Evolutionary conservation across 306 rosid genomes (phyloP), one percentile per base, ranked within the genome.

Genomic region (Phaseolus lunatus): DNA sequence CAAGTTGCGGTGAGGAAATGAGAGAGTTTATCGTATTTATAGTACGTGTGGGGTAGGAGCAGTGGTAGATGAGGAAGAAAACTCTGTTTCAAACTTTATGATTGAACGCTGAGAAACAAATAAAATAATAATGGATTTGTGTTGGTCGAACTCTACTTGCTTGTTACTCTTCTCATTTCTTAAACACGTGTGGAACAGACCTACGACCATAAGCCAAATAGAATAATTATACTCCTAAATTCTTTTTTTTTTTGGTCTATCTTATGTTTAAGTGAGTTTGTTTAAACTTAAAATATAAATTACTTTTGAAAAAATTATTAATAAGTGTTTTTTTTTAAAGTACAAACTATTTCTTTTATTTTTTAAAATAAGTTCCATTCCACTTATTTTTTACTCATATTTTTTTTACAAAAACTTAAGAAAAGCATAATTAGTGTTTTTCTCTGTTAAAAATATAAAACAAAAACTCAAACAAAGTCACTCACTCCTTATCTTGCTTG

Each of bases 61-160:
- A 75, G 24, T 1, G n/a, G 33, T 27, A 22, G 19, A n/a, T 1
- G 22, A 69, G 39, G 61, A 44, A 53, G 83, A 68, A 27, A 80
- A 84, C 76, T 82, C 52, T 13, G 26, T 48, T 71, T 80, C 74
- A n/a, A 82, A 56, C 47, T 81, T 82, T 83, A 45, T 81, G 61
- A 71, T 24, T 3, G 39, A n/a, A 14, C 9, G 67, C 29, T 5
- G 65, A 6, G 33, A 4, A 29, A 50, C 27, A 3, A 31, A 37
- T 14, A 53, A 26, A 19, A 26, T 24, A 27, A 33, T 16, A 31
- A 35, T 48, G 44, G 53, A 23, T 13, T n/a, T 68, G 0, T 24
- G 47, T 77, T 59, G 79, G 93, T 89, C 84, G 80, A 82, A 78
- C 1, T 26, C 44, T 35, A 58, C 76, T 41, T 64, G 83, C 39